Percentiles rank a stretch among this genome's conserved stretches.
phyloP scores from a whole-genome alignment of 345 rosid species.

The Noccaea bulbosa region DNA sequence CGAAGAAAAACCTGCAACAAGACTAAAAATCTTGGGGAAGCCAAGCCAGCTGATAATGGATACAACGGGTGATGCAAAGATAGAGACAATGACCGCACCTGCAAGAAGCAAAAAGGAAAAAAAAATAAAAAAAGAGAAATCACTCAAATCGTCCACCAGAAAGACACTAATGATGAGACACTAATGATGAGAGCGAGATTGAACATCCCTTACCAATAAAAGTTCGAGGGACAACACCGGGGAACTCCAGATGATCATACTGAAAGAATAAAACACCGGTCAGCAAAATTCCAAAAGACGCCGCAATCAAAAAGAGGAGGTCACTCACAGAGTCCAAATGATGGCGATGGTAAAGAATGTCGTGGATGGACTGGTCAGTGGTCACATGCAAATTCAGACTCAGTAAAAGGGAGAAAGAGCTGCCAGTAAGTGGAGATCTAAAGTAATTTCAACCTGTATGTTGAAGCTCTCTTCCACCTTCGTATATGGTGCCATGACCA shows the following conservation, averaged over 20 bases:
- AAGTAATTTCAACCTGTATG: constrained; percentile 54
- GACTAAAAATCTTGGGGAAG: constrained; percentile 73
- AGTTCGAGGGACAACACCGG: constrained; percentile 98
- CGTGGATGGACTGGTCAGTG: constrained; percentile 83
- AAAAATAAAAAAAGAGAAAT: background rate
- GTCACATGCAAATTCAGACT: background rate
- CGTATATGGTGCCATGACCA: constrained; percentile 75
- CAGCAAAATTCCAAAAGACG: background rate
- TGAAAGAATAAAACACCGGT: constrained; percentile 35
- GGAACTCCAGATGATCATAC: constrained; percentile 98
- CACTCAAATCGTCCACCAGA: background rate
- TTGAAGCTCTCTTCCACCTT: constrained; percentile 99
- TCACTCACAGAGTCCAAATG: constrained; percentile 70
- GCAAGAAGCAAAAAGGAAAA: constrained; percentile 15
- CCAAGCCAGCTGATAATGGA: constrained; percentile 56
- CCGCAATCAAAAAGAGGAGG: background rate
- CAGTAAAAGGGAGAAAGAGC: background rate
- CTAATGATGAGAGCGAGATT: background rate
- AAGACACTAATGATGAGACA: too few relatives aligned
- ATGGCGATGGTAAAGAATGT: constrained; percentile 76
- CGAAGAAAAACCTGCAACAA: constrained; percentile 61
- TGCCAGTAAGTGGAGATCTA: too few relatives aligned
- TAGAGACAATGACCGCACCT: constrained; percentile 83
- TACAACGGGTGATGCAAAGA: constrained; percentile 67
- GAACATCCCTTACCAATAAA: constrained; percentile 60